A percentile compares a stretch with the other conserved stretches of the same genome.
Conservation (phyloP, 2,329 filamentous ascomycete species). For the Eutypa lata region DNA sequence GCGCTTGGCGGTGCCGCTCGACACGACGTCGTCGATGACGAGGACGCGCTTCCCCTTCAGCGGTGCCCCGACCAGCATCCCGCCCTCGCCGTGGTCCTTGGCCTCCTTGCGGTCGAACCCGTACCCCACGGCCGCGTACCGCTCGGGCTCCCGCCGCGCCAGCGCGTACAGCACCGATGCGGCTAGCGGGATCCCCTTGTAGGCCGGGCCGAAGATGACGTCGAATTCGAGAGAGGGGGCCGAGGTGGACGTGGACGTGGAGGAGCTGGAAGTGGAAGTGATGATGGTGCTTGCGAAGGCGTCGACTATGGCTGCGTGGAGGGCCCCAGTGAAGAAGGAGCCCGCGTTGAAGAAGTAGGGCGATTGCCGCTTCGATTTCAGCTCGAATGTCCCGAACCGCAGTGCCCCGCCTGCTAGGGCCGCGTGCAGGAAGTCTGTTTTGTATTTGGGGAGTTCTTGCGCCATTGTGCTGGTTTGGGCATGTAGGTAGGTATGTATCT, state of each 20-base stretch:
- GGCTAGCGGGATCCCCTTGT: conserved; percentile 95
- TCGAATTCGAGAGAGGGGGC: conserved; percentile 60
- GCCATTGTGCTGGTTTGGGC: background rate
- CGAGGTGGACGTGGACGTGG: conserved; percentile 20
- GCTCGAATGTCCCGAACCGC: conserved; percentile 78
- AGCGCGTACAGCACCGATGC: conserved; percentile 75
- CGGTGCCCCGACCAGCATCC: conserved; percentile 83
- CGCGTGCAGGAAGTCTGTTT: conserved; percentile 68
- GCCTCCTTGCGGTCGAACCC: conserved; percentile 94
- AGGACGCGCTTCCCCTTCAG: conserved; percentile 82
- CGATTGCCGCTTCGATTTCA: conserved; percentile 88
- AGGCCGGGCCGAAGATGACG: conserved; percentile 88
- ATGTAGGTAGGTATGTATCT: no score
- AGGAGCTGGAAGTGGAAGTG: no score
- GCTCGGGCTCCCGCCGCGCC: conserved; percentile 63
- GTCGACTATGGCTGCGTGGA: conserved; percentile 72
- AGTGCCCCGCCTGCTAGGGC: conserved; percentile 68
- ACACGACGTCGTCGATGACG: conserved; percentile 96
- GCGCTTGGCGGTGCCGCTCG: conserved; percentile 88
- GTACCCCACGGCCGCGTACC: conserved; percentile 56
- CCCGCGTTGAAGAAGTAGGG: conserved; percentile 99
- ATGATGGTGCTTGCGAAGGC: conserved; percentile 72
- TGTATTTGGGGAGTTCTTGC: conserved; percentile 58
- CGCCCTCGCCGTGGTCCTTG: conserved; percentile 94
- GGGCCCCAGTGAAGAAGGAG: conserved; percentile 77